Conservation (phyloP, 345 rosid species). For the Triadica sebifera region DNA sequence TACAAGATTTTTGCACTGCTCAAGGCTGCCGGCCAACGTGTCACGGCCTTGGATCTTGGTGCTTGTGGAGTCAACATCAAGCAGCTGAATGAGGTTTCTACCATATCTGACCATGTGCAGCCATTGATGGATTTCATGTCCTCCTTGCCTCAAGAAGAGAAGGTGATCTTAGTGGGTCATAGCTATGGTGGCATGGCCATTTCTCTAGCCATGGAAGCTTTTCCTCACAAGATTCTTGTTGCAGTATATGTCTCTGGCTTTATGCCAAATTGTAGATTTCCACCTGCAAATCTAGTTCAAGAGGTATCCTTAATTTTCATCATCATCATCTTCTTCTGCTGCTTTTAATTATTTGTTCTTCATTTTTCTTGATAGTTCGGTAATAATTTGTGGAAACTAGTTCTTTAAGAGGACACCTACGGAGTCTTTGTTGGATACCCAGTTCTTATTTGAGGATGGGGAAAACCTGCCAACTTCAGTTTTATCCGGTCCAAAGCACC, state of each 20-base stretch:
- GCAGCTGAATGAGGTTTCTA: neutral
- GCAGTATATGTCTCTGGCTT: neutral
- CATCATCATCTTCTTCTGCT: neutral
- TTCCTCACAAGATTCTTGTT: no score
- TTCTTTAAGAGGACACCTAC: neutral
- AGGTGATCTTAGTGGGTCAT: neutral
- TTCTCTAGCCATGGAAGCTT: neutral
- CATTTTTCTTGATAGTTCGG: no score
- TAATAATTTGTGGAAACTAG: neutral
- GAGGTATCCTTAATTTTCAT: neutral
- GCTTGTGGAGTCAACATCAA: slow-evolving; percentile 13
- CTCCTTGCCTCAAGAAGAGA: neutral
- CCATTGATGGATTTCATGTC: no score
- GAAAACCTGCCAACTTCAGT: neutral
- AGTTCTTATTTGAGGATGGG: neutral
- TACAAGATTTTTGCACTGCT: slow-evolving; percentile 18
- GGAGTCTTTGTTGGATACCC: neutral
- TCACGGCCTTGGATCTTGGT: slow-evolving; percentile 20
- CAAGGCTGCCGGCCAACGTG: slow-evolving; percentile 12
- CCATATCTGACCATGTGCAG: no score
- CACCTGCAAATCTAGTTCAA: neutral
- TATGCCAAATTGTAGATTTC: neutral
- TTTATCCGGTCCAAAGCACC: neutral
- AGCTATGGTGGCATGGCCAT: neutral
- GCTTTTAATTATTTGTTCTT: neutral